Evolutionary conservation across 345 rosid genomes (phyloP).

Genomic region (Excoecaria cochinchinensis): DNA sequence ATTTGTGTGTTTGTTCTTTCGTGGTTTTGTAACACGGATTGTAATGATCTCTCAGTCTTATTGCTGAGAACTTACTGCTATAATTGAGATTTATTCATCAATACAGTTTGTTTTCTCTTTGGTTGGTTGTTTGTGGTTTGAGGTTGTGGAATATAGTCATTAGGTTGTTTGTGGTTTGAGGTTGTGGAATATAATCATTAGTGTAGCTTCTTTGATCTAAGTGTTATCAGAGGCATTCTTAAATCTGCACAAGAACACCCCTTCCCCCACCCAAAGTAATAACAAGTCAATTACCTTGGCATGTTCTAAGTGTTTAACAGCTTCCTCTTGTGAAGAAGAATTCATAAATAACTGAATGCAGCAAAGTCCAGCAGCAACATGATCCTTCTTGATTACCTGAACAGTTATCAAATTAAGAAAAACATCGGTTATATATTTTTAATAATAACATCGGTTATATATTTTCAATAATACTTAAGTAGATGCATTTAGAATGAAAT

Average conservation of each 20-base stretch:
- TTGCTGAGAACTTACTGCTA: no score
- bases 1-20: no score
- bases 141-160: no score
- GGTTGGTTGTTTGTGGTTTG: no score
- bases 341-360: conserved; percentile 90
- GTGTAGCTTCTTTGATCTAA: no score
- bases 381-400: conserved; percentile 93
- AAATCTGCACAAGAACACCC: neutral
- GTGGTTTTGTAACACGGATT: no score
- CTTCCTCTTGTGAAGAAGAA: conserved; percentile 86
- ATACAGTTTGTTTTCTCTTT: no score
- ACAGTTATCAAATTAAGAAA: conserved; percentile 21
- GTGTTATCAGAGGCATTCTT: neutral
- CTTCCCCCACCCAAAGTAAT: neutral
- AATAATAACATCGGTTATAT: neutral
- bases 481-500: neutral
- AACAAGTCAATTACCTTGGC: conserved; percentile 59
- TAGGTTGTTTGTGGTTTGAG: no score
- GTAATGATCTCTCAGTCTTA: no score
- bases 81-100: no score
- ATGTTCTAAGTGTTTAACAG: conserved; percentile 82
- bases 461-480: neutral
- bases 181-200: no score
- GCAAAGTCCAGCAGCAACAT: conserved; percentile 93
- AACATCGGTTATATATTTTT: neutral